Conservation (phyloP, 306 rosid species). For the Malus domestica region DNA sequence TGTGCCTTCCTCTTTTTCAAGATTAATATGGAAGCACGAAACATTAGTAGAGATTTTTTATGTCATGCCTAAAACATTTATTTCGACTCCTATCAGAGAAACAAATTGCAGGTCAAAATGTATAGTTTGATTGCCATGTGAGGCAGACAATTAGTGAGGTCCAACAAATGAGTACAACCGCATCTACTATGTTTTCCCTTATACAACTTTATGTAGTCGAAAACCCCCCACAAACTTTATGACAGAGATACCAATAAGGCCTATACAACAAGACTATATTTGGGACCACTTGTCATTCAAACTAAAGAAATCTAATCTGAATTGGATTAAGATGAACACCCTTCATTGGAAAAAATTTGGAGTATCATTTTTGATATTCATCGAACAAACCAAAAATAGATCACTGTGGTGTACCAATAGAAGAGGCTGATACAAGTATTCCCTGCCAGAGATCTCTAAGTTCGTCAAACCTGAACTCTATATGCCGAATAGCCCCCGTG, state of each 20-base stretch:
- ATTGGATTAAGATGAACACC: background rate
- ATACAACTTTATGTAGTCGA: background rate
- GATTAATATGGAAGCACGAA: background rate
- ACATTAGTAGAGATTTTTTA: background rate
- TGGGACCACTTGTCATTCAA: background rate
- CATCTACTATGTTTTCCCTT: background rate
- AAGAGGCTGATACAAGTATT: slow-evolving; percentile 57
- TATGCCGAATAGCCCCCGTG: slow-evolving; percentile 70
- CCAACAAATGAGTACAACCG: background rate
- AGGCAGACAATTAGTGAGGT: background rate
- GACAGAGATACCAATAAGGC: background rate
- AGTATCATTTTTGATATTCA: background rate
- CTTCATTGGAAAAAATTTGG: background rate
- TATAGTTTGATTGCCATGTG: background rate
- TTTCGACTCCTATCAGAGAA: background rate
- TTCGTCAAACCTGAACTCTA: slow-evolving; percentile 94
- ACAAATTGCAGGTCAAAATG: background rate
- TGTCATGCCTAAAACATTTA: background rate
- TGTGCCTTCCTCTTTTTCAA: background rate
- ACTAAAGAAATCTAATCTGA: background rate
- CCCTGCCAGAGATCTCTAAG: slow-evolving; percentile 93
- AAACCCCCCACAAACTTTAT: background rate
- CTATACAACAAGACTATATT: background rate
- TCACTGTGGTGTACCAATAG: slow-evolving; percentile 53
- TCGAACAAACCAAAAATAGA: slow-evolving; percentile 7